Conservation (phyloP, 805 yeast species). For the Teunomyces tritomae region DNA sequence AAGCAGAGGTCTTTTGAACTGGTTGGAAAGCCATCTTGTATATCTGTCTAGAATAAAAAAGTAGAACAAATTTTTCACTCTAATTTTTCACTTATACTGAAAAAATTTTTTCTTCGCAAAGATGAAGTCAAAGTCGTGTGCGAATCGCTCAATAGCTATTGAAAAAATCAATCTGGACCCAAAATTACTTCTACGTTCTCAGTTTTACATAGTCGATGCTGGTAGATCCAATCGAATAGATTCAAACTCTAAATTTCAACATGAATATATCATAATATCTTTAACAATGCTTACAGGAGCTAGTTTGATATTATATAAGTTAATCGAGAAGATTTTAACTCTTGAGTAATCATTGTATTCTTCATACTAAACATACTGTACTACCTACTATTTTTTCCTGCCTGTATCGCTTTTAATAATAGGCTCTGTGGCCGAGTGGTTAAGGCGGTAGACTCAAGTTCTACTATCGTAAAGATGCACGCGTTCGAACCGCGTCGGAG, state of each 20-base stretch:
- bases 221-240: not conserved
- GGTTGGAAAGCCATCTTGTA: slow-evolving; percentile 73
- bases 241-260: too few species aligned
- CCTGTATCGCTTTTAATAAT: too few species aligned
- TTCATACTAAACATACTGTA: too few species aligned
- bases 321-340: too few species aligned
- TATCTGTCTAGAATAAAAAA: not conserved
- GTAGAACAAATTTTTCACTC: slow-evolving; percentile 1
- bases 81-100: not conserved
- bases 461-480: slow-evolving; percentile 13
- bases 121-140: not conserved
- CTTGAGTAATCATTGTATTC: too few species aligned
- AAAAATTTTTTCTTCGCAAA: not conserved
- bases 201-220: not conserved
- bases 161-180: not conserved
- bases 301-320: too few species aligned
- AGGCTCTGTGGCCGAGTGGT: slow-evolving; percentile 13
- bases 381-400: too few species aligned
- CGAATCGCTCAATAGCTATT: not conserved
- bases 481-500: slow-evolving; percentile 16
- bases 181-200: not conserved
- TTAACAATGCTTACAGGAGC: too few species aligned
- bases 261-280: too few species aligned
- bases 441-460: slow-evolving; percentile 14
- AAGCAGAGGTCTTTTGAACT: slow-evolving; percentile 78